Evolutionary conservation across 352 stramenopile species (phyloP).

Genomic region (Globisporangium mamillatum): DNA sequence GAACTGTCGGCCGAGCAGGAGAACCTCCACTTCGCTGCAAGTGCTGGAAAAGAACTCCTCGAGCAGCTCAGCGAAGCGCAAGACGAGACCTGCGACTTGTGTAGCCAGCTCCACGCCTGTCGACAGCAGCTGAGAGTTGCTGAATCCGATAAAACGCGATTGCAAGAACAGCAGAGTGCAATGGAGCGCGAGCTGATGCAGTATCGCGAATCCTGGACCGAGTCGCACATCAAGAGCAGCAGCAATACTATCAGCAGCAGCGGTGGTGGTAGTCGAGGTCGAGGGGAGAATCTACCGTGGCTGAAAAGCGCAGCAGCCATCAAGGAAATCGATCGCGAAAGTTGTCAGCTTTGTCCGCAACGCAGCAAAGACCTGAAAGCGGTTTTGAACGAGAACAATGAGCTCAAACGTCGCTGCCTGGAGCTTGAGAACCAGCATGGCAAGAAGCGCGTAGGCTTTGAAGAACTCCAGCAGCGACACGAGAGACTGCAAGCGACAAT

Average conservation of each 20-base stretch:
- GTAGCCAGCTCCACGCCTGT: slow-evolving; percentile 25
- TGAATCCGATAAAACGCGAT: slow-evolving; percentile 21
- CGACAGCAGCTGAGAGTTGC: slow-evolving; percentile 22
- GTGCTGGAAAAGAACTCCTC: slow-evolving; percentile 46
- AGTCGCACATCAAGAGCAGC: neutral
- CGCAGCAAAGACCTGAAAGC: slow-evolving; percentile 2
- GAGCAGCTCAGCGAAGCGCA: slow-evolving; percentile 32
- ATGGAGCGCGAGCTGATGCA: slow-evolving; percentile 23
- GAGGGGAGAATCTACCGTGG: neutral
- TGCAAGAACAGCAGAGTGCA: slow-evolving; percentile 25
- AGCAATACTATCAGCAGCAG: neutral
- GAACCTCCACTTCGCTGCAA: slow-evolving; percentile 46
- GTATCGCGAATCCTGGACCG: slow-evolving; percentile 5
- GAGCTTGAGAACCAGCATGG: slow-evolving; percentile 35
- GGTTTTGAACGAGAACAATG: slow-evolving; percentile 19
- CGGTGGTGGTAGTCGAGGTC: neutral
- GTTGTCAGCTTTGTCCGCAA: slow-evolving; percentile 17
- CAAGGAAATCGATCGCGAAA: neutral
- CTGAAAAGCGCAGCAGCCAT: neutral
- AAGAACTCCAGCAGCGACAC: slow-evolving; percentile 22
- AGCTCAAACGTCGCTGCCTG: slow-evolving; percentile 41
- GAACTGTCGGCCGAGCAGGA: slow-evolving; percentile 44
- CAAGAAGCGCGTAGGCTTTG: slow-evolving; percentile 24
- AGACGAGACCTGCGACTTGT: slow-evolving; percentile 25
- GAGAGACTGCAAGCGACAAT: slow-evolving; percentile 25